Evolutionary conservation across 352 stramenopile genomes (phyloP), one percentile per base, ranked within the genome.

Genomic region (Phytophthora cryptogea): DNA sequence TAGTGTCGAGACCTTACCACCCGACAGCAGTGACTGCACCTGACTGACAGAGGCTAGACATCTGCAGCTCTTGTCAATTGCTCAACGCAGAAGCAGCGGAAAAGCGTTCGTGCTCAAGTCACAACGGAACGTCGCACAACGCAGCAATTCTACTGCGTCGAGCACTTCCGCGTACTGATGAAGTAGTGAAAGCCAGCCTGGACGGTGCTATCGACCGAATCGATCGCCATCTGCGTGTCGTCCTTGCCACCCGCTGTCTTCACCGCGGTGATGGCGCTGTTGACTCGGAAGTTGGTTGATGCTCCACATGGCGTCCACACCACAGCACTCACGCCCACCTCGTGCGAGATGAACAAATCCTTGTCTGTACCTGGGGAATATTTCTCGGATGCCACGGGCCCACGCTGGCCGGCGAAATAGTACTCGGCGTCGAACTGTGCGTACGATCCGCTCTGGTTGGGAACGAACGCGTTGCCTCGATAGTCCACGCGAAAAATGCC

Each of bases 341-440:
- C 69, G 52, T 84, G 72, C 43, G 63, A 72, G 37, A 84, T 67
- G 51, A 80, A 77, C 40, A 84, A 17, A 41, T 84, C 66, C 47
- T 75, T 71, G 32, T 70, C 67, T 17, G 64, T 76, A 30, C 68
- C 60, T 2, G 62, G 47, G 3, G 10, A 14, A 53, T 79, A 83
- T 31, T 66, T 74, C 36, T 83, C 48, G 35, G 42, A 50, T 9
- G 62, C 55, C 0, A 60, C 37, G 4, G 74, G 74, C 3, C 74
- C 74, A 16, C 69, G 66, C 35, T 77, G 63, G 14, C 74, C 74
- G n/a, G 74, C 74, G 16, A 84, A 81, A 65, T 79, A 84, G 51
- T 84, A 84, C 56, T 84, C 72, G n/a, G 71, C 71, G 35, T 83
- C 62, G 45, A 80, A 83, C 57, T 80, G 68, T 13, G 61, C 74